Evolutionary conservation across 2,329 filamentous ascomycete genomes (phyloP), one percentile per base, ranked within the genome.

Genomic region (Talaromyces sp.): DNA sequence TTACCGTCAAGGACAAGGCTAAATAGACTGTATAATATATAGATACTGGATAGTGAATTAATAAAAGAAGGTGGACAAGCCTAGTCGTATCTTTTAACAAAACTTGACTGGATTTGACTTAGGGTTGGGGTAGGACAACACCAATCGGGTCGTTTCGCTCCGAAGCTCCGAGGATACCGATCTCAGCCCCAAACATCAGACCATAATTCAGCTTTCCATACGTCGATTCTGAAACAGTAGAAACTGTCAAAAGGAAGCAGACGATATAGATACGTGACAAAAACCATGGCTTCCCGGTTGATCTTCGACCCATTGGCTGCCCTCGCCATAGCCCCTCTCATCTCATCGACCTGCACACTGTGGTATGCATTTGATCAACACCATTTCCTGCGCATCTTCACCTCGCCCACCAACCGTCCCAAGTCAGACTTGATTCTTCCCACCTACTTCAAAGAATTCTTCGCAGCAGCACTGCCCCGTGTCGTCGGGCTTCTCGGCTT

Each of bases 301-400:
- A 9, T 63, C 10, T 64, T 63, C 35, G 56, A 66, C 31, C 65
- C 65, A 0, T 33, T 60, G 47, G 61, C 60, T 24, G 60, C 57
- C 13, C 74, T 84, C 39, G 77, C 82, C 54, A 69, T 81, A 19
- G 74, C 80, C 1, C 82, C 82, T 0, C 72, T 84, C 27, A 68
- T 84, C 67, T 80, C 81, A n/a, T 80, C 81, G 3, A 82, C 82
- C 2, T 77, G 77, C 68, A 78, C 81, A 0, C 75, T 84, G 60
- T 75, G 79, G 68, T 82, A 76, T 73, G 79, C 81, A 14, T 73
- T 74, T 47, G 81, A 83, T 71, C 81, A 73, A 64, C 60, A 71
- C 48, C 62, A 70, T 39, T 70, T 68, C 58, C 64, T 71, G 31
- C 62, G 66, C n/a, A 56, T 63, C 24, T 73, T 73, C 65, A 66